A percentile compares a stretch with the other conserved stretches of the same genome.
Evolutionary conservation across 306 rosid genomes (phyloP).

Genomic region (Canavalia ensiformis): DNA sequence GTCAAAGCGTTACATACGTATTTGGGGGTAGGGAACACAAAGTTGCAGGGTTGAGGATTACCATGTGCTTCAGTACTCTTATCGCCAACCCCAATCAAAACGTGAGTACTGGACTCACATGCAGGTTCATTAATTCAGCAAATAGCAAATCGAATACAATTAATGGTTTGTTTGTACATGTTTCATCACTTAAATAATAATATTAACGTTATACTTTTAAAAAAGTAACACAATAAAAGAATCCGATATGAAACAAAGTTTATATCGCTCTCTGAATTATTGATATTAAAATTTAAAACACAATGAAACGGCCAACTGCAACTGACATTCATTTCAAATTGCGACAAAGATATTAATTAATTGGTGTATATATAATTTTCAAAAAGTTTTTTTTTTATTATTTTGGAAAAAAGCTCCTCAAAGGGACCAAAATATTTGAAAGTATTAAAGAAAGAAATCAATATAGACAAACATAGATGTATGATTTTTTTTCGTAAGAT

Average conservation of each 20-base stretch:
- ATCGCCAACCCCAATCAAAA: conserved; percentile 54
- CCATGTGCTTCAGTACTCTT: conserved; percentile 54
- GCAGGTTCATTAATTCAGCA: conserved; percentile 30
- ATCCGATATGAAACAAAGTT: conserved; percentile 36
- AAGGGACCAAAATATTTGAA: conserved; percentile 34
- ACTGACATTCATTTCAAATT: conserved; percentile 33
- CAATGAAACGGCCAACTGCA: not conserved
- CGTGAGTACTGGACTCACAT: conserved; percentile 49
- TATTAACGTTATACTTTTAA: not conserved
- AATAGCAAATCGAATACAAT: conserved; percentile 36
- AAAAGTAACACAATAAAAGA: not conserved
- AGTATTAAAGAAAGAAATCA: conserved; percentile 3
- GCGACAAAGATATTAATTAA: not conserved
- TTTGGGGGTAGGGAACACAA: conserved; percentile 45
- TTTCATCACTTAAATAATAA: not conserved
- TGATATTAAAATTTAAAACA: not conserved
- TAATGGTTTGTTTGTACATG: conserved; percentile 1
- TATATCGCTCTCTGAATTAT: not conserved
- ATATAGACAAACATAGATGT: not conserved
- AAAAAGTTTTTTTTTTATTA: not conserved
- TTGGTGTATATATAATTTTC: not conserved
- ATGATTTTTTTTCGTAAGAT: not conserved
- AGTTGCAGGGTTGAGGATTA: conserved; percentile 37
- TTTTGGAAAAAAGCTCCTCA: conserved; percentile 31
- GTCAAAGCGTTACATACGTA: conserved; percentile 20